Evolutionary conservation across 2,329 filamentous ascomycete species (phyloP).

Genomic region (Fusarium sp.): DNA sequence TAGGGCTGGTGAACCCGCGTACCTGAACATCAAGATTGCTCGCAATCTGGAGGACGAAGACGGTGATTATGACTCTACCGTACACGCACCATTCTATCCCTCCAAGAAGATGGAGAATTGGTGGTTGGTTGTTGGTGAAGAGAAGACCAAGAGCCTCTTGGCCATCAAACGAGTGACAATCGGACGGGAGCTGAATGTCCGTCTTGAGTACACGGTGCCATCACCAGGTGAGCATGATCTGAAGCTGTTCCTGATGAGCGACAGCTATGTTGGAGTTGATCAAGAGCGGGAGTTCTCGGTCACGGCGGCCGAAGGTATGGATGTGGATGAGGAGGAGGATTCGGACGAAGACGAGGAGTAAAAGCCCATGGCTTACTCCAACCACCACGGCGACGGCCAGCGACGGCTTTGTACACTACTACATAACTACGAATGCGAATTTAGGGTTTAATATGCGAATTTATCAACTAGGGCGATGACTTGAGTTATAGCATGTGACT

Average conservation of each 20-base stretch:
- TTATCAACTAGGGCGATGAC: slow-evolving; percentile 32
- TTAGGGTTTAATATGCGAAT: slow-evolving; percentile 45
- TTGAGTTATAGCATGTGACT: slow-evolving; percentile 30
- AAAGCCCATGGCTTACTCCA: slow-evolving; percentile 27
- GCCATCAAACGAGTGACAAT: slow-evolving; percentile 96
- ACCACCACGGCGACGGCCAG: slow-evolving; percentile 32
- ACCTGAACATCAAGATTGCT: slow-evolving; percentile 85
- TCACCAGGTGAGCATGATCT: slow-evolving; percentile 85
- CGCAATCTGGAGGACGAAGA: slow-evolving; percentile 78
- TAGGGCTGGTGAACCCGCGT: slow-evolving; percentile 81
- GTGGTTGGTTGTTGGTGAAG: slow-evolving; percentile 97
- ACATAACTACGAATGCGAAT: slow-evolving; percentile 47
- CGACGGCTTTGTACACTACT: slow-evolving; percentile 50
- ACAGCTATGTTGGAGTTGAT: slow-evolving; percentile 96
- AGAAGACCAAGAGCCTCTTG: slow-evolving; percentile 85
- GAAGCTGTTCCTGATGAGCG: slow-evolving; percentile 95
- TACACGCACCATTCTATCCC: slow-evolving; percentile 96
- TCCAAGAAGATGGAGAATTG: slow-evolving; percentile 94
- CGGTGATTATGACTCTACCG: slow-evolving; percentile 78
- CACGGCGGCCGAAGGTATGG: slow-evolving; percentile 90
- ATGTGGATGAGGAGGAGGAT: slow-evolving; percentile 88
- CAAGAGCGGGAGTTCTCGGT: slow-evolving; percentile 92
- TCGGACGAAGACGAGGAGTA: slow-evolving; percentile 62
- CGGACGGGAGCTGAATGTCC: slow-evolving; percentile 78
- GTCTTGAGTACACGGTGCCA: slow-evolving; percentile 89